Percentiles rank a stretch among this genome's conserved stretches.
Conservation (phyloP, 2,329 filamentous ascomycete genomes). For the Oidium heveae region DNA sequence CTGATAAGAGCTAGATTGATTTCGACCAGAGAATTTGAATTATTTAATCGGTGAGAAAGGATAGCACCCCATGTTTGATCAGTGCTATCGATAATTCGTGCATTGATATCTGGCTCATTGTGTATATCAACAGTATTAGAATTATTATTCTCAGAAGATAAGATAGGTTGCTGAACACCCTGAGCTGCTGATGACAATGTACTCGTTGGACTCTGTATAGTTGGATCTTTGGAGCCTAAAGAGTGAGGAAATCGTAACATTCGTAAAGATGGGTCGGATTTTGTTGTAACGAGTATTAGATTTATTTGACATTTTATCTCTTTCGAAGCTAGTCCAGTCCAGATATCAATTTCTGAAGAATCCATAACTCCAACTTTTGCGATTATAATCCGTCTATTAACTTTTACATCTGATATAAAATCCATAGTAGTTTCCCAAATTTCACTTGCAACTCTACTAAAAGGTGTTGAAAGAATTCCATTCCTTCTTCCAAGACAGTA, state of each 20-base stretch:
- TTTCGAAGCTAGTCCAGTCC: constrained; percentile 25
- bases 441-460: constrained; percentile 42
- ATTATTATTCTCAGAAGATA: not conserved
- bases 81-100: constrained; percentile 42
- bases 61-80: constrained; percentile 59
- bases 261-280: constrained; percentile 37
- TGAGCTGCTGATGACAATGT: constrained; percentile 33
- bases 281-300: constrained; percentile 36
- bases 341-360: constrained; percentile 34
- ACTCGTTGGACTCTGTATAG: constrained; percentile 30
- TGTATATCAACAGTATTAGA: constrained; percentile 18
- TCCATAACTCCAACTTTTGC: constrained; percentile 47
- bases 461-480: constrained; percentile 22
- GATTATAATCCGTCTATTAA: constrained; percentile 56
- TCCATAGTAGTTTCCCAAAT: constrained; percentile 58
- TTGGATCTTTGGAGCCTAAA: constrained; percentile 19
- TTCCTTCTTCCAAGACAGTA: constrained; percentile 44
- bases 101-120: constrained; percentile 32
- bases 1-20: constrained; percentile 32
- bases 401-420: constrained; percentile 42
- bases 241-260: constrained; percentile 30
- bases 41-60: constrained; percentile 38
- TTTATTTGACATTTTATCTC: constrained; percentile 25
- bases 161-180: constrained; percentile 19
- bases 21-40: constrained; percentile 28